Evolutionary conservation across 2,329 filamentous ascomycete species (phyloP), one percentile per base, ranked within the genome.

Genomic region (Arthrobotrys conoides): DNA sequence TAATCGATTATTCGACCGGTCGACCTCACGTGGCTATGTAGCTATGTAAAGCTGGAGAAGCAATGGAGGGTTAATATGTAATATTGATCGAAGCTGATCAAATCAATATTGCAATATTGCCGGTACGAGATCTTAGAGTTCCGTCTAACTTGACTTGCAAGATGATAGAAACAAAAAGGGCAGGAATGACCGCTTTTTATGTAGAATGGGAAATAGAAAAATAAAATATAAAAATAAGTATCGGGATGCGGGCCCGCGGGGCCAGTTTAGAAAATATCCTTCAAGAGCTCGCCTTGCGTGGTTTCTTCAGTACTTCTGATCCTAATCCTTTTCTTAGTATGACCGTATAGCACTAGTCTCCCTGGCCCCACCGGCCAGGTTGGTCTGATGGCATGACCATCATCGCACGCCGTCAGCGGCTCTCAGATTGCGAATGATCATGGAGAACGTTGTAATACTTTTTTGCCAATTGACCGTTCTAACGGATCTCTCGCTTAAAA

Each of bases 221-320:
- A 55, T 55, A 55, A 55, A 55, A 55, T 55, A 55, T 10, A 55
- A 12, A 30, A 53, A 16, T 9, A 53, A 10, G 24, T 30, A 53
- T 30, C 12, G 30, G 24, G 27, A n/a, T 14, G 4, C 36, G 12
- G 24, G 12, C 6, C 8, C 22, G 36, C 36, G 36, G 36, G 12
- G 16, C 14, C 12, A n/a, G 38, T 16, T 41, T 41, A 5, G 38
- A n/a, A 2, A 9, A n/a, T 14, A 1, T 41, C 14, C 38, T 2
- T 5, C 14, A n/a, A n/a, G 38, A 41, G 38, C 38, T 41, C 38
- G 12, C 16, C 38, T 2, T 41, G 14, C 12, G 38, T n/a, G 3
- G 3, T 4, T n/a, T 41, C 38, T 41, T 41, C 12, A 5, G 38
- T 12, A 41, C 38, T 41, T 41, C 38, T 41, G 12, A 38, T 38